Evolutionary conservation across 228 moss, liverwort and hornwort genomes (phyloP), one percentile per base, ranked within the genome.

Genomic region (Sphagnum fallax): DNA sequence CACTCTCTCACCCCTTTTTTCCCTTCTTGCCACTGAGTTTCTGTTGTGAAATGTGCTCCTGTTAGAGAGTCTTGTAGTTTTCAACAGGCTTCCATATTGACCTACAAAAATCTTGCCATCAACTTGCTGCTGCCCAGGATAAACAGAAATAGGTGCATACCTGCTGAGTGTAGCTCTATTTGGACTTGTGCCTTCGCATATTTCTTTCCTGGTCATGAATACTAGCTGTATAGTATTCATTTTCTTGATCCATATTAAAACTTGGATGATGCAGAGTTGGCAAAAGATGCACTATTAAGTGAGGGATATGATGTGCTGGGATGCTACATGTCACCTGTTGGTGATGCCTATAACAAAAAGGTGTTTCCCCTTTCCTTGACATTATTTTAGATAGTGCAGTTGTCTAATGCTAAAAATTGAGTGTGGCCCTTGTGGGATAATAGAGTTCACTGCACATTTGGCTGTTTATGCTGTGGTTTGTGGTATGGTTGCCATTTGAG

Each of bases 271-370:
- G 68, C 79, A 98, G 98, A 98, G 72, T 74, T 93, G 74, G 98
- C 90, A 77, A 82, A 85, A 72, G 98, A 98, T 76, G 89, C 91
- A 47, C 89, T 98, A 8, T 78, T 75, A 72, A 82, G 78, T 48
- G 91, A 92, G 72, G 98, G 92, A 50, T 98, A 90, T 72, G 91
- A 93, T 60, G 93, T 98, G 14, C 78, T 92, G 64, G 98, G 98
- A 18, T 90, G 81, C 48, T 98, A 98, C 69, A 89, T 98, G 84
- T 98, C 98, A 73, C 98, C 98, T 48, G 92, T 93, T 60, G 88
- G 88, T 75, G 98, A 98, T 74, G 69, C 72, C 0, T 98, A 93
- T 65, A 75, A 81, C 67, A 92, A 98, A 75, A 98, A 98, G 98
- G 98, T 98, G 72, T 78, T 58, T n/a, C 58, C 48, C 73, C 50